Evolutionary conservation across 164 flowering plant genomes (phyloP), one percentile per base, ranked within the genome.

Genomic region (Chloranthus sessilifolius): DNA sequence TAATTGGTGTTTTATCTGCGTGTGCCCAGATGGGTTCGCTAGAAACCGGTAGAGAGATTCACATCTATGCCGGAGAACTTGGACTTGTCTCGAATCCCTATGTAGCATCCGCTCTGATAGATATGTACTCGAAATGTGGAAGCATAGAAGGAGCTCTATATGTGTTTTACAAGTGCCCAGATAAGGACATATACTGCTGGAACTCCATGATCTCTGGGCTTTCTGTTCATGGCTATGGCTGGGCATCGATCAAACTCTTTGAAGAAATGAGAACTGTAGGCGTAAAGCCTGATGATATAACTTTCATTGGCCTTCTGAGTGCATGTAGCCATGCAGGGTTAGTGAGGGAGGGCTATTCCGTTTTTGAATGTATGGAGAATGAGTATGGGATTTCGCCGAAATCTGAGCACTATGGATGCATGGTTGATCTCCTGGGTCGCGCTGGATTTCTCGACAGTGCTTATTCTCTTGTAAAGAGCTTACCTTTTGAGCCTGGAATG

Each of bases 371-470:
- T 14, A 72, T 74, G 82, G 63, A 60, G 51, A 50, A 58, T 10
- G 70, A 63, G 0, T 68, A 50, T 45, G 63, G 65, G 4, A 26
- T 78, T 5, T 27, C 55, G 4, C 77, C 73, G 10, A 73, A 71
- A 59, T 7, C 43, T 10, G 81, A 76, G 49, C 80, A 76, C 31
- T 70, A 76, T 43, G 69, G 77, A 0, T 70, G 75, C 67, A 67
- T 73, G 56, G 73, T 70, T 31, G 75, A 76, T 63, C 75, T 76
- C 42, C 49, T 70, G 19, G 62, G 72, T 12, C 63, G 74, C 41
- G 70, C 74, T 2, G 55, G 67, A 27, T 44, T 60, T 19, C 64
- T 76, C n/a, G 49, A 58, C 21, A n/a, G 16, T 11, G 69, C 75
- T 16, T 45, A 53, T 23, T 50, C 24, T 29, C 40, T 73, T 40